Base-by-base conservation (phyloP, 192 early-diverging fungal species). In the Coemansia asiatica region DNA sequence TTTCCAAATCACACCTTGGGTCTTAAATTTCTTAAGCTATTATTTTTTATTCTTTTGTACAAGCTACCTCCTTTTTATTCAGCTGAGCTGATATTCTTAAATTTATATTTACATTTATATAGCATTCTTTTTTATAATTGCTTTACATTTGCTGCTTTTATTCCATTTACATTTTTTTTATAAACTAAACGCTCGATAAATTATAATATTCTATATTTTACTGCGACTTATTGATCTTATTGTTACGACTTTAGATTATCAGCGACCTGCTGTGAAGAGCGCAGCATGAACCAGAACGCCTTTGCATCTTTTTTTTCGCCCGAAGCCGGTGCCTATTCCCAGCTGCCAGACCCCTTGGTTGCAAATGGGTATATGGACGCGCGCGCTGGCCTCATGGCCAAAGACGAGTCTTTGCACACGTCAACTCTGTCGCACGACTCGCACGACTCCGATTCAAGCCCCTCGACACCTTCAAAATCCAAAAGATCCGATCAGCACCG, bases 341-440 rank as follows among this genome's bases (percentile, higher is more conserved):
- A 74, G 57, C 63, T 80, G 9, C 72, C 68, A 2, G 77, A 80
- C 29, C 61, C 77, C 22, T 54, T 80, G 1, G 60, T 53, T 2
- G 65, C 66, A 7, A 35, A 66, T 16, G 36, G 65, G 46, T 80
- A 80, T 33, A 59, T 80, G n/a, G 77, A 80, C 18, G 56, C 72
- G 0, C 77, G 68, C 31, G 40, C 28, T 7, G 63, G 63, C 3
- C 46, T 65, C 0, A 28, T 80, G n/a, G 46, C 61, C 22, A 67
- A 71, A 19, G 77, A 80, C 21, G 72, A 71, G 13, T 80, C 72
- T 5, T 57, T 80, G 35, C 72, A 74, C 56, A 74, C 77, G 13
- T 80, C 77, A n/a, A 67, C 72, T 1, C 63, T 80, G 46, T 80
- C 77, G 9, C 76, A 79, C 15, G 76, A 64, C 16, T 79, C 76